Evolutionary conservation across 805 yeast genomes (phyloP).

Genomic region (baker's yeast (Saccharomyces cerevisiae)): DNA sequence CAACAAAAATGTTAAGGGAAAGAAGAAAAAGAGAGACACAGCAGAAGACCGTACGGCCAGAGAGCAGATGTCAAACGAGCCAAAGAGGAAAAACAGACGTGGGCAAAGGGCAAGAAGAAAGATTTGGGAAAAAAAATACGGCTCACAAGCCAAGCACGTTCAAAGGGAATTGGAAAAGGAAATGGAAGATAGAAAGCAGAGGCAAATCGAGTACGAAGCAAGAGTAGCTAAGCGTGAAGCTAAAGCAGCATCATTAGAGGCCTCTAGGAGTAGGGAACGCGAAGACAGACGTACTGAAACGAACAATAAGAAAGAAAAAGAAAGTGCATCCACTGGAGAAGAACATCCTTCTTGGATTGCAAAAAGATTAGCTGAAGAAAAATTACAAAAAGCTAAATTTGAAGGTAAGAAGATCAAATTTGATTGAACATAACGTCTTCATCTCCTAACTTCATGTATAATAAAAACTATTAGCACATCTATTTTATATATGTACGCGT

Average conservation of each 20-base stretch:
- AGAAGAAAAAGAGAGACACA: conserved; percentile 41
- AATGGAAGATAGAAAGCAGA: conserved; percentile 47
- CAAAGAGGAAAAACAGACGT: conserved; percentile 73
- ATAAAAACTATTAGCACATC: conserved; percentile 1
- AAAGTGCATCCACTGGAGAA: conserved; percentile 4
- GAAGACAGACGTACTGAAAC: background rate
- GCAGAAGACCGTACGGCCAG: conserved; percentile 44
- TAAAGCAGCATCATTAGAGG: conserved; percentile 36
- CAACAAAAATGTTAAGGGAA: conserved; percentile 53
- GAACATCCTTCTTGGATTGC: conserved; percentile 98
- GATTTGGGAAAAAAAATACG: conserved; percentile 92
- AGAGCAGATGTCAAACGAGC: conserved; percentile 29
- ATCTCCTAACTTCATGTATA: background rate
- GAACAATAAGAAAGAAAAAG: conserved; percentile 2
- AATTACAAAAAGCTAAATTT: conserved; percentile 56
- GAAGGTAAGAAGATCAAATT: conserved; percentile 80
- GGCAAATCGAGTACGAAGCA: conserved; percentile 61
- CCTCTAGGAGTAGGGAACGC: conserved; percentile 10
- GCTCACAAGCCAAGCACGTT: conserved; percentile 75
- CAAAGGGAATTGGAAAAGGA: conserved; percentile 51
- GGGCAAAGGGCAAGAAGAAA: conserved; percentile 96
- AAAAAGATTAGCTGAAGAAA: conserved; percentile 63
- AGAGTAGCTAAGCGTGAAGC: conserved; percentile 60
- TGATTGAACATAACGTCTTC: conserved; percentile 31
- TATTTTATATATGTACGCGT: conserved; percentile 1